Conservation (phyloP, 2,329 filamentous ascomycete genomes). For the Cytospora leucostoma region DNA sequence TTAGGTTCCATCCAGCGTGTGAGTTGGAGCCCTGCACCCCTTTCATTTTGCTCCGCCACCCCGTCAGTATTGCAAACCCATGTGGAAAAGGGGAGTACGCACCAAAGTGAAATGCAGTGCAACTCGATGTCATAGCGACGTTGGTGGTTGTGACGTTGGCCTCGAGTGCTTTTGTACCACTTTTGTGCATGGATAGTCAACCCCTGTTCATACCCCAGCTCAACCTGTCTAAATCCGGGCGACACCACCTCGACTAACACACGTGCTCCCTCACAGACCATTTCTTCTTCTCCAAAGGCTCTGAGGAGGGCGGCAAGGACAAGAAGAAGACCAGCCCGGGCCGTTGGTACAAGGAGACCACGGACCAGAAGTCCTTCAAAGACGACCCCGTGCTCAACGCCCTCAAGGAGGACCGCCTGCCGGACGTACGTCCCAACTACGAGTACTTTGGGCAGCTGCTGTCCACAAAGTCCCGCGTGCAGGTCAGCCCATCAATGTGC, state of each 20-base stretch:
- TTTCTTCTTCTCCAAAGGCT: conserved; percentile 60
- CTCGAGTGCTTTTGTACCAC: too few species aligned
- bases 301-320: conserved; percentile 53
- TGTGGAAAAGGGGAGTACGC: not conserved
- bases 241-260: conserved; percentile 26
- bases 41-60: not conserved
- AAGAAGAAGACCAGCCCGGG: conserved; percentile 33
- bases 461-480: conserved; percentile 54
- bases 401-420: conserved; percentile 57
- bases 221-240: not conserved
- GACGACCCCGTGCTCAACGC: conserved; percentile 65
- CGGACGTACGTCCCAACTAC: conserved; percentile 62
- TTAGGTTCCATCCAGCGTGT: conserved; percentile 64
- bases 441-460: conserved; percentile 62
- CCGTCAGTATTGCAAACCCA: not conserved
- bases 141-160: not conserved
- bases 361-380: conserved; percentile 60
- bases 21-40: conserved; percentile 38
- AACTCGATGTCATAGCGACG: not conserved
- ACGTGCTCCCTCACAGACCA: conserved; percentile 46
- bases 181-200: not conserved
- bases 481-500: conserved; percentile 58
- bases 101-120: not conserved
- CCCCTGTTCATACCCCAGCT: not conserved
- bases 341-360: conserved; percentile 32